phyloP scores from a whole-genome alignment of 2,329 filamentous ascomycete species.

The Penicillium expansum region DNA sequence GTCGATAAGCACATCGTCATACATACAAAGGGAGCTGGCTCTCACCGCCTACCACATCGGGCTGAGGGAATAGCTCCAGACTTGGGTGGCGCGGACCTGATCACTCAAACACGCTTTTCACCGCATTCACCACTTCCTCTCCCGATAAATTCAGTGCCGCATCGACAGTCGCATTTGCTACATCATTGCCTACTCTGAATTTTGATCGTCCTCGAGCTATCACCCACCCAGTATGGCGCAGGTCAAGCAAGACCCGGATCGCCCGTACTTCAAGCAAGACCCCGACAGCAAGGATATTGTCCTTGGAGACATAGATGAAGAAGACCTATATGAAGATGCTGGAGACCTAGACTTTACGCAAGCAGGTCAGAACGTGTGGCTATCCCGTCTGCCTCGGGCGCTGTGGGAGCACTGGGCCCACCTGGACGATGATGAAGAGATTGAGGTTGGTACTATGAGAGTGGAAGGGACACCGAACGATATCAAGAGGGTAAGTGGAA shows the following conservation, averaged over 20 bases:
- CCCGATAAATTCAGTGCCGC: neutral
- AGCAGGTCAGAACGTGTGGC: constrained; percentile 56
- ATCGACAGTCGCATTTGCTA: neutral
- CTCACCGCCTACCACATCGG: constrained; percentile 6
- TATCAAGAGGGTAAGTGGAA: constrained; percentile 45
- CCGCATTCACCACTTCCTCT: neutral
- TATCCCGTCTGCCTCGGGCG: constrained; percentile 74
- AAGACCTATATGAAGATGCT: constrained; percentile 68
- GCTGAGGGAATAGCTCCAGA: constrained; percentile 4
- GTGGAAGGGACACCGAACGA: constrained; percentile 57
- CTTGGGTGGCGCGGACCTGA: constrained; percentile 7
- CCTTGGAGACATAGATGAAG: constrained; percentile 50
- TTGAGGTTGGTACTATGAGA: constrained; percentile 73
- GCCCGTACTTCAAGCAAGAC: constrained; percentile 42
- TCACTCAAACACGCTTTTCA: neutral
- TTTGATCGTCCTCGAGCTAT: neutral
- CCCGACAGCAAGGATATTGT: constrained; percentile 41
- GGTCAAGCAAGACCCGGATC: constrained; percentile 44
- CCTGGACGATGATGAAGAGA: constrained; percentile 75
- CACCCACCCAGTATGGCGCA: constrained; percentile 29
- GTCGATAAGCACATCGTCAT: neutral
- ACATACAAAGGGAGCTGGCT: neutral
- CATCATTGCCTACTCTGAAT: too few relatives aligned
- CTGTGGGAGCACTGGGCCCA: constrained; percentile 77
- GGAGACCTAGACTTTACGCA: constrained; percentile 61